Base-by-base conservation (phyloP, 495 filamentous ascomycete genomes). In the Parmelia sp. region DNA sequence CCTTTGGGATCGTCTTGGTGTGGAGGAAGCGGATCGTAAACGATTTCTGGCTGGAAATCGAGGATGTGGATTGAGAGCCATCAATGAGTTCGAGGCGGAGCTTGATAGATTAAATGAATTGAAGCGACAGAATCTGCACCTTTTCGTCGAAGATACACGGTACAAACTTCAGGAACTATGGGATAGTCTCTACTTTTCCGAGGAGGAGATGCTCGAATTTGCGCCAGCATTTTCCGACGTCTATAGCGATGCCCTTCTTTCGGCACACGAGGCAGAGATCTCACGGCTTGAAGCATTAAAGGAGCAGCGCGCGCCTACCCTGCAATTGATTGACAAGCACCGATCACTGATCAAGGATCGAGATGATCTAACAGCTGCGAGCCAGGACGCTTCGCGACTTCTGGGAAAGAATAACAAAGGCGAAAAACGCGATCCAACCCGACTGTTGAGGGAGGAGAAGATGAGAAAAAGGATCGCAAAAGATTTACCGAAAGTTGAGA, bases 171-270 rank as follows among this genome's bases (percentile, higher is more conserved):
- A 95, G 71, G 92, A 94, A 69, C 83, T 99, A 3, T 99, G 94
- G 94, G 93, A 97, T 71, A 79, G 83, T 11, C 78, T 99, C 7
- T 97, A 91, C 75, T 91, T 92, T 72, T 96, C 91, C 1, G 94
- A 99, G 73, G 93, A 97, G 70, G 94, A 99, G 73, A 97, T 96
- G 90, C 81, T 96, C 61, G 92, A 97, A 64, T 99, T 97, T 66
- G 91, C 92, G 6, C 93, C 95, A 5, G 92, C 91, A 1, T 96
- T 96, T 72, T 95, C 91, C 0, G 85, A 87, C 78, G 80, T 82
- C 60, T 82, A 73, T 65, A 96, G 91, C 68, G 94, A 97, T 72
- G 93, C 94, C 47, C 82, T 99, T 23, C 84, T 98, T 6, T 84
- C 86, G 37, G 84, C 92, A 0, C 95, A 97, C 67, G 94, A 99